These are phyloP conservation scores for Hanseniaspora lindneri DNA, from an alignment of 805 yeast genomes.

Conservation along the genomic window DNA sequence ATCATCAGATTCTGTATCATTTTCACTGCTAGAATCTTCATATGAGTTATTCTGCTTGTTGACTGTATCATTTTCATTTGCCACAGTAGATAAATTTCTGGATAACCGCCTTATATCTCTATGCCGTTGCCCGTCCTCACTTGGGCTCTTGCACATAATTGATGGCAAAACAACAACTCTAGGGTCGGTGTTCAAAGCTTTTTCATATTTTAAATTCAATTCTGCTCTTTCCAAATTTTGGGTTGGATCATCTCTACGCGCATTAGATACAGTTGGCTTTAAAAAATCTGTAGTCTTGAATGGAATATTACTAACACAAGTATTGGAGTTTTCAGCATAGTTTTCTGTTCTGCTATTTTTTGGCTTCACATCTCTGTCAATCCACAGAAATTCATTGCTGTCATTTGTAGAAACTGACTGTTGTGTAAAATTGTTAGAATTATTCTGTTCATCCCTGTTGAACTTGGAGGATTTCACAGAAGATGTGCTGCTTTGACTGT, in stretches of 20 bases:
- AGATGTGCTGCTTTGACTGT: no score
- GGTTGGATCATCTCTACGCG: neutral
- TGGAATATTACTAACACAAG: no score
- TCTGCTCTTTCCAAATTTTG: neutral
- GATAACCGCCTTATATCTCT: neutral
- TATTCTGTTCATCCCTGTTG: no score
- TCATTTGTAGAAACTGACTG: no score
- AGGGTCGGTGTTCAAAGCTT: conserved; percentile 3
- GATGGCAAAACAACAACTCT: conserved; percentile 9
- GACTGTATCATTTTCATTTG: neutral
- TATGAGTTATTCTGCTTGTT: neutral
- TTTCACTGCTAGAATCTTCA: neutral
- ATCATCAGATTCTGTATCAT: neutral
- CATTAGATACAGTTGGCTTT: no score
- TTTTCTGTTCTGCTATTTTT: no score
- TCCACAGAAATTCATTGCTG: no score
- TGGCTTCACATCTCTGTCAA: no score
- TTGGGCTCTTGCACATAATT: conserved; percentile 9
- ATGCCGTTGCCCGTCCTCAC: conserved; percentile 1
- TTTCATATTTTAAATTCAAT: conserved; percentile 3
- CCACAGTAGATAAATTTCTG: neutral
- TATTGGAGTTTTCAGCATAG: no score
- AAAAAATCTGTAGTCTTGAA: no score
- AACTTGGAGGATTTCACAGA: no score
- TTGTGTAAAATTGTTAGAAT: no score